Evolutionary conservation across 116 monocot genomes (phyloP).

Genomic region (Cymodocea nodosa): DNA sequence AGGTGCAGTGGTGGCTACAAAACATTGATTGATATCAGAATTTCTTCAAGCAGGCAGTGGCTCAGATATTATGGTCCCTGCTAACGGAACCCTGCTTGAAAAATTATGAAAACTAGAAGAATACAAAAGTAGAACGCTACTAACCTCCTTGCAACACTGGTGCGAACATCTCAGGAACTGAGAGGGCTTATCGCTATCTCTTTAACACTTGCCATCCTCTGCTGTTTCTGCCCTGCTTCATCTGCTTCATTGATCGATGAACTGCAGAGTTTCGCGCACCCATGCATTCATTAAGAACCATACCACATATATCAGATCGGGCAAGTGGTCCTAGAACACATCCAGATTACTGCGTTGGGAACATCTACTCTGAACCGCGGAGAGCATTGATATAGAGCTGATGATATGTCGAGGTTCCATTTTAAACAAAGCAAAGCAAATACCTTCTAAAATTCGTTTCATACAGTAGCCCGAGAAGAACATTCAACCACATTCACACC

Average conservation of each 20-base stretch:
- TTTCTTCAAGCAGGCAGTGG: neutral
- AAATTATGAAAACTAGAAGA: neutral
- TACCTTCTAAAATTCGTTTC: too few species aligned
- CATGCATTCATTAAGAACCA: neutral
- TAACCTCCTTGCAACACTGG: neutral
- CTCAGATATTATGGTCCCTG: neutral
- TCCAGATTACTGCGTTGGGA: too few species aligned
- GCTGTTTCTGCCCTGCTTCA: slow-evolving; percentile 1
- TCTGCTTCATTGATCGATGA: too few species aligned
- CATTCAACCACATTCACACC: too few species aligned
- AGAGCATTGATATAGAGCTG: too few species aligned
- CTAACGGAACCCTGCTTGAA: neutral
- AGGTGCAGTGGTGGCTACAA: neutral
- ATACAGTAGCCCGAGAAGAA: too few species aligned
- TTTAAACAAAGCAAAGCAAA: too few species aligned
- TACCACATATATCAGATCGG: slow-evolving; percentile 4
- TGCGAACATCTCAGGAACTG: neutral
- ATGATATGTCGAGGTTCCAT: too few species aligned
- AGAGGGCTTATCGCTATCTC: neutral
- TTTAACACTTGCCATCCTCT: neutral
- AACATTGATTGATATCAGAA: neutral
- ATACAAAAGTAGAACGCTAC: neutral
- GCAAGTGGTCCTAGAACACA: too few species aligned
- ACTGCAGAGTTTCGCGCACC: neutral
- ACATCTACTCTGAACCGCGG: too few species aligned